phyloP scores from a whole-genome alignment of 768 basidiomycete species.

The Xanthoconium stramineum region DNA sequence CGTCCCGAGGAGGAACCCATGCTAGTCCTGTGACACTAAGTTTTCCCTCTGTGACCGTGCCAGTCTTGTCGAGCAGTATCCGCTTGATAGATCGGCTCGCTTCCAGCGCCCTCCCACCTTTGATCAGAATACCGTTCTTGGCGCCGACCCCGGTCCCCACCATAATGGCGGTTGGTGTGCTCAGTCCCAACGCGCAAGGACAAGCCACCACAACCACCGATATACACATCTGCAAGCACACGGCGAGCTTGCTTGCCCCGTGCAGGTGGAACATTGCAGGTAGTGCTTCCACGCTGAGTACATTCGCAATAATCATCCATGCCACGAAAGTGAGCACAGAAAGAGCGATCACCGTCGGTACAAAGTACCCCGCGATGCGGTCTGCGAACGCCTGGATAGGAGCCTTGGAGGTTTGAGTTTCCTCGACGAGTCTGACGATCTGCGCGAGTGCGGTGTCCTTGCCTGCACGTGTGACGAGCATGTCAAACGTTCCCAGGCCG shows the following conservation, averaged over 20 bases:
- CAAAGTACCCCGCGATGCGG: conserved; percentile 90
- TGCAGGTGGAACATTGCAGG: conserved; percentile 83
- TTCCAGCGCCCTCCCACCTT: conserved; percentile 92
- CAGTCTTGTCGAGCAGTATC: conserved; percentile 95
- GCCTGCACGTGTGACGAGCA: conserved; percentile 92
- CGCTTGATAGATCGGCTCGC: conserved; percentile 79
- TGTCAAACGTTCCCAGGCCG: conserved; percentile 94
- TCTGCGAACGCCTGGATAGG: conserved; percentile 98
- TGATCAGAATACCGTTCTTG: conserved; percentile 96
- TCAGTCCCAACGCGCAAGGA: conserved; percentile 93
- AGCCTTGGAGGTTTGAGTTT: conserved; percentile 96
- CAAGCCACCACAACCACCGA: conserved; percentile 98
- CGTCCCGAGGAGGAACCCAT: conserved; percentile 57
- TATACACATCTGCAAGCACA: conserved; percentile 96
- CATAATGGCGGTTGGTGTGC: conserved; percentile 98
- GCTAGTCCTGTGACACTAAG: conserved; percentile 71
- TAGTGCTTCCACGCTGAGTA: conserved; percentile 54
- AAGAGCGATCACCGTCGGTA: conserved; percentile 85
- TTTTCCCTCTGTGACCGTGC: conserved; percentile 95
- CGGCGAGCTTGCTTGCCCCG: conserved; percentile 81
- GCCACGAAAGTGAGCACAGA: conserved; percentile 74
- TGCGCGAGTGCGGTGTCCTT: conserved; percentile 95
- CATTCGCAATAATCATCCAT: conserved; percentile 75
- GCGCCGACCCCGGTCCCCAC: conserved; percentile 98
- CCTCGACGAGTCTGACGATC: conserved; percentile 95